Percentiles rank a stretch among this genome's conserved stretches.
phyloP scores from a whole-genome alignment of 805 yeast genomes.

The Starmerella gropengiesseri region DNA sequence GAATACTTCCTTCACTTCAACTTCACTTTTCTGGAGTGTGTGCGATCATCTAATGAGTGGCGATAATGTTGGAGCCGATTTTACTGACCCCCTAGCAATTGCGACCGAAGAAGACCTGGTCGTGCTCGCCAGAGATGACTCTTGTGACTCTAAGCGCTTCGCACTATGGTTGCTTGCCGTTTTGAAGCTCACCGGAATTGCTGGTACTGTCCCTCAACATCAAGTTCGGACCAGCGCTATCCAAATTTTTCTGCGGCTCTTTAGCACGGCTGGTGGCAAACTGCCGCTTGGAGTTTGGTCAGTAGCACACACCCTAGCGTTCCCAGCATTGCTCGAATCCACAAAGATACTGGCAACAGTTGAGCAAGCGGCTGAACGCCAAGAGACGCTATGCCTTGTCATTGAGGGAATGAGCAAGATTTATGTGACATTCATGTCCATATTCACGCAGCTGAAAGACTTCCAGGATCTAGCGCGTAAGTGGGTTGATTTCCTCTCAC shows the following conservation, averaged over 20 bases:
- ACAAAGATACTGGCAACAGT: constrained; percentile 6
- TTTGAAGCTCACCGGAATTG: constrained; percentile 48
- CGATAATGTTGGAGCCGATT: constrained; percentile 18
- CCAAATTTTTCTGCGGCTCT: constrained; percentile 75
- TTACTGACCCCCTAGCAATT: constrained; percentile 1
- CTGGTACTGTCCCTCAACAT: constrained; percentile 47
- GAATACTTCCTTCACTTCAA: constrained; percentile 82
- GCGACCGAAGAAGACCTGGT: constrained; percentile 21
- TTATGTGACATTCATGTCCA: constrained; percentile 41
- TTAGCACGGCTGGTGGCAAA: constrained; percentile 55
- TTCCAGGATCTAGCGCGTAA: constrained; percentile 43
- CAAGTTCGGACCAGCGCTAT: constrained; percentile 85
- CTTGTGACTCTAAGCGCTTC: constrained; percentile 23
- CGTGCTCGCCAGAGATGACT: constrained; percentile 23
- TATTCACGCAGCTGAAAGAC: constrained; percentile 27
- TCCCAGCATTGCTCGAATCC: constrained; percentile 34
- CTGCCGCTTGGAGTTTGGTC: constrained; percentile 50
- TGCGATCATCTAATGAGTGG: constrained; percentile 52
- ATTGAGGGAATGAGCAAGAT: constrained; percentile 57
- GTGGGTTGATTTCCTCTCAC: constrained; percentile 40
- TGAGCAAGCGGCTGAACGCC: constrained; percentile 33
- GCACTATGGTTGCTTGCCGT: constrained; percentile 57
- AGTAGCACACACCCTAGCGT: constrained; percentile 51
- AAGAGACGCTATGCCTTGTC: constrained; percentile 52
- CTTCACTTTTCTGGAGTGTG: constrained; percentile 83